A percentile compares a stretch with the other conserved stretches of the same genome.
Conservation (phyloP, 164 flowering plant genomes). For the Sextonia rubra region DNA sequence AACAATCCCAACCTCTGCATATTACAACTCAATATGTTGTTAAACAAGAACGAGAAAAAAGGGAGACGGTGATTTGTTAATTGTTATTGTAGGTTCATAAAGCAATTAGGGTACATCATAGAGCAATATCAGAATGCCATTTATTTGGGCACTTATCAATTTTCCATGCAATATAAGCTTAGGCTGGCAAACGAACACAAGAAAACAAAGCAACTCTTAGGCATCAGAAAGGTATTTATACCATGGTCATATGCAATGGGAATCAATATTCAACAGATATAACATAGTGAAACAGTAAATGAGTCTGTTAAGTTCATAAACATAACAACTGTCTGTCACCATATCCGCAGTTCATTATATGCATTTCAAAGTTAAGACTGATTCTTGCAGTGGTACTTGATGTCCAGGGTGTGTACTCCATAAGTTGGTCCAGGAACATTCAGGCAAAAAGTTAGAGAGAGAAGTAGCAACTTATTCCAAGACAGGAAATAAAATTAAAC, state of each 20-base stretch:
- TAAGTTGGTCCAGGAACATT: too few relatives aligned
- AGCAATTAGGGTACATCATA: not conserved
- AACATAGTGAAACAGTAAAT: too few relatives aligned
- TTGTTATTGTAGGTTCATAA: not conserved
- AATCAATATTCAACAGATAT: not conserved
- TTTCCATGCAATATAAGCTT: not conserved
- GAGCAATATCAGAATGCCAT: not conserved
- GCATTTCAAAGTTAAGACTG: not conserved
- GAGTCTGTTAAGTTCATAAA: too few relatives aligned
- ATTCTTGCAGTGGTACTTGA: not conserved
- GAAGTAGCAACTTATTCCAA: too few relatives aligned
- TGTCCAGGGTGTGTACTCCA: not conserved
- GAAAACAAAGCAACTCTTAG: not conserved
- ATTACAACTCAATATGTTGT: constrained; percentile 12
- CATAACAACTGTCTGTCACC: too few relatives aligned
- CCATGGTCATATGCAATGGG: not conserved
- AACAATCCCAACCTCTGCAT: constrained; percentile 67
- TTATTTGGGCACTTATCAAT: not conserved
- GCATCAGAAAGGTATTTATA: not conserved
- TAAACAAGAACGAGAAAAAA: constrained; percentile 4
- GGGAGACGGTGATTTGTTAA: not conserved
- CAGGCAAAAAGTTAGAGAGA: too few relatives aligned
- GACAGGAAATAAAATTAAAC: not conserved
- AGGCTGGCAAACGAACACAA: not conserved
- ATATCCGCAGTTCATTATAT: too few relatives aligned